Conservation (phyloP, 306 rosid genomes). For the Cotoneaster glaucophyllus region DNA sequence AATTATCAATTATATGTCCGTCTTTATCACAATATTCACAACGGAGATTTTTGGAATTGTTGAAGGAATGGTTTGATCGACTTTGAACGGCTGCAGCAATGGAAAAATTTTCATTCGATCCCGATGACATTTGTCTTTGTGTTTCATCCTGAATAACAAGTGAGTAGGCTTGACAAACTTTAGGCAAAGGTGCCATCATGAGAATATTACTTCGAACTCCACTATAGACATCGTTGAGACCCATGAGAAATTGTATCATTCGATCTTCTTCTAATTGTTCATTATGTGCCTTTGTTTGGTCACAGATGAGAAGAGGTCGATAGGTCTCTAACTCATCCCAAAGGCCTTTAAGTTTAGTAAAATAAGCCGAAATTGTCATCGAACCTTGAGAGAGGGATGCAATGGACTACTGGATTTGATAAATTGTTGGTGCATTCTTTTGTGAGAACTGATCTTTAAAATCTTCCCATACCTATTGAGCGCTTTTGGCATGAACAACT, state of each 20-base stretch:
- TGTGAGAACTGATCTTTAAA: no score
- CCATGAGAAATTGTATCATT: constrained; percentile 30
- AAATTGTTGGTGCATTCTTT: no score
- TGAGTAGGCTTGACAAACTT: not conserved
- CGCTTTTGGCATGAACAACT: no score
- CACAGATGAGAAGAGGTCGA: no score
- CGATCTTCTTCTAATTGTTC: constrained; percentile 14
- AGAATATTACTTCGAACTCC: not conserved
- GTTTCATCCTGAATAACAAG: not conserved
- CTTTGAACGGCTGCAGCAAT: not conserved
- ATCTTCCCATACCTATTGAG: no score
- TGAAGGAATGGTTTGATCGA: not conserved
- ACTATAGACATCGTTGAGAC: constrained; percentile 18
- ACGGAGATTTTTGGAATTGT: not conserved
- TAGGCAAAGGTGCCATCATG: constrained; percentile 15
- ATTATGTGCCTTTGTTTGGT: not conserved
- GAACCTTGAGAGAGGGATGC: no score
- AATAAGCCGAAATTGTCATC: no score
- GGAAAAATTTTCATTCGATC: not conserved
- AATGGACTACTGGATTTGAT: no score
- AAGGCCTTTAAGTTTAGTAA: no score
- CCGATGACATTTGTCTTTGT: not conserved
- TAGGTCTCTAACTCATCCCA: no score
- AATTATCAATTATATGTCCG: no score
- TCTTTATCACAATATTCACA: no score